Conservation (phyloP, 148 eudicot species). For the Limonium bicolor region DNA sequence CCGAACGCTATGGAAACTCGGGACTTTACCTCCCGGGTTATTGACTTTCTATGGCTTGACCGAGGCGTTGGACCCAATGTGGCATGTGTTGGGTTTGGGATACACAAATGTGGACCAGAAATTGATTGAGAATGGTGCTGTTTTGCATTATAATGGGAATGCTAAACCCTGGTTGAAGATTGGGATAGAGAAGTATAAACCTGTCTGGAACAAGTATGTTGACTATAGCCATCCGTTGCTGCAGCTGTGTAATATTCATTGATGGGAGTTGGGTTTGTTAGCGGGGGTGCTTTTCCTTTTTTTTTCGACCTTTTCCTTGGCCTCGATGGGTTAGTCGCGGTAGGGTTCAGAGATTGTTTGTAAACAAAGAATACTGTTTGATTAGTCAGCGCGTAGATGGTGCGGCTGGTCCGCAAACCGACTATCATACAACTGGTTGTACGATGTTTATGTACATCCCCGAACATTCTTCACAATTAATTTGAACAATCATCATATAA, state of each 20-base stretch:
- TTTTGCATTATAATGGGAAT: constrained; percentile 71
- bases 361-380: too few species aligned
- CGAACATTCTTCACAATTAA: too few species aligned
- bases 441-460: too few species aligned
- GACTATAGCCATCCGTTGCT: constrained; percentile 48
- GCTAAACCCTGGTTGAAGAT: constrained; percentile 89
- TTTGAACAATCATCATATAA: too few species aligned
- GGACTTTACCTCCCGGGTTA: constrained; percentile 82
- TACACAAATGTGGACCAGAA: constrained; percentile 63
- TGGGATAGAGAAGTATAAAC: constrained; percentile 71
- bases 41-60: constrained; percentile 77
- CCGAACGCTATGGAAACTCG: constrained; percentile 72
- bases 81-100: constrained; percentile 78
- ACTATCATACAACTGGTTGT: too few species aligned
- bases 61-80: constrained; percentile 46
- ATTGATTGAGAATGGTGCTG: constrained; percentile 59
- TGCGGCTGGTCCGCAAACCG: too few species aligned
- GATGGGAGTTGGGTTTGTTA: constrained; percentile 12
- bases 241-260: constrained; percentile 80
- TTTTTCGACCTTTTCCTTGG: too few species aligned
- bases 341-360: too few species aligned
- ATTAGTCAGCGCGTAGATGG: too few species aligned
- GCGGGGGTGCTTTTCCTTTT: too few species aligned
- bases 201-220: constrained; percentile 68
- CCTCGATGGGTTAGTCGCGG: too few species aligned